A percentile compares a stretch with the other conserved stretches of the same genome.
phyloP scores from a whole-genome alignment of 2,329 filamentous ascomycete species.

The Drechslerella stenobrocha region DNA sequence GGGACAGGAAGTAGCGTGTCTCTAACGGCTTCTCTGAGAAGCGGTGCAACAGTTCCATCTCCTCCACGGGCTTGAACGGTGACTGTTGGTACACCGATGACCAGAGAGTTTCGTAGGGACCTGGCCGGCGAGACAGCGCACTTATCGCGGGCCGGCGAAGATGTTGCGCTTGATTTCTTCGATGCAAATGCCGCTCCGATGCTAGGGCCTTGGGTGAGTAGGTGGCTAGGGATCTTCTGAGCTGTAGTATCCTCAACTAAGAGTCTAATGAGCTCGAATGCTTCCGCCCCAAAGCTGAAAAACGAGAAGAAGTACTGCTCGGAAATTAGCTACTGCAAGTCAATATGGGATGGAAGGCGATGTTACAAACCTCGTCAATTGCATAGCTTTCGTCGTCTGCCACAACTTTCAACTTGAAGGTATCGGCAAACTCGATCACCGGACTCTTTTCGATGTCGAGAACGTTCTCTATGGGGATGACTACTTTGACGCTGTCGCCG shows the following conservation, averaged over 20 bases:
- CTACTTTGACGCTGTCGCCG: constrained; percentile 95
- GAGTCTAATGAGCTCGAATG: constrained; percentile 73
- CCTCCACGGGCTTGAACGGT: constrained; percentile 8
- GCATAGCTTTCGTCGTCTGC: constrained; percentile 94
- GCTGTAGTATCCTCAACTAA: constrained; percentile 69
- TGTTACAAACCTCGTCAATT: constrained; percentile 76
- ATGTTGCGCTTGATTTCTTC: constrained; percentile 22
- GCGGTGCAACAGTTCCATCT: constrained; percentile 29
- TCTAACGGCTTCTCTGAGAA: constrained; percentile 61
- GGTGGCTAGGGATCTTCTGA: constrained; percentile 55
- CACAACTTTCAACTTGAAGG: constrained; percentile 87
- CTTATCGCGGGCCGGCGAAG: constrained; percentile 34
- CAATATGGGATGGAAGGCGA: constrained; percentile 1
- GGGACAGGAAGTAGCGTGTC: constrained; percentile 65
- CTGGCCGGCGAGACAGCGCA: constrained; percentile 30
- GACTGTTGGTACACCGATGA: constrained; percentile 22
- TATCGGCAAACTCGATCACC: constrained; percentile 88
- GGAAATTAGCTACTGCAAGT: constrained; percentile 51
- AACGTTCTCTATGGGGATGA: constrained; percentile 81
- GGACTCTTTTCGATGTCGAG: constrained; percentile 90
- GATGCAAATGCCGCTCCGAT: constrained; percentile 5
- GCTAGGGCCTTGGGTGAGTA: constrained; percentile 29
- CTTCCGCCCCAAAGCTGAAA: constrained; percentile 82
- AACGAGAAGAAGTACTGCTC: constrained; percentile 91
- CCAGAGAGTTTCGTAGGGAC: constrained; percentile 21